Base-by-base conservation (phyloP, 208 protist species). In the Trichomonas gallinae region DNA sequence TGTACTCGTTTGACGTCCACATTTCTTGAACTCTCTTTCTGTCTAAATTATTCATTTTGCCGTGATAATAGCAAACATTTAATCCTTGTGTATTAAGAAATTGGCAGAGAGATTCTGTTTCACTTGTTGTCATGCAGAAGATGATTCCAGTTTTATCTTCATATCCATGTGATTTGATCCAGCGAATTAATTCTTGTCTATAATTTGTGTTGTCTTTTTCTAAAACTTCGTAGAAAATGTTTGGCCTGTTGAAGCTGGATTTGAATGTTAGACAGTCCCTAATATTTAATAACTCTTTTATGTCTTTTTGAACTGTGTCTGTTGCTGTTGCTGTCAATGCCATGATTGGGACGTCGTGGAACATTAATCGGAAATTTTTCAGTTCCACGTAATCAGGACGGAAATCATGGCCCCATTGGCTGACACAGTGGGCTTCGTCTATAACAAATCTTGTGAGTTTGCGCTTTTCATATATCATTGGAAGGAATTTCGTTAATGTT, bases 401-500 rank as follows among this genome's bases (percentile, higher is more conserved):
- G 96, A 98, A 98, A 81, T 98, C 98, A 96, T 98, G 97, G 17
- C 98, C 98, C 98, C 98, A 98, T 38, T 97, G 34, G 26, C 96
- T 97, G 46, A 98, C 96, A 96, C 98, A 98, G 93, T 98, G 98
- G 6, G 97, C 97, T 96, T 98, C 98, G 97, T 98, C 98, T 63
- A 98, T 97, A 0, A 97, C 98, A 82, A 98, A 97, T 15, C 97
- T 45, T 26, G 44, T 38, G n/a, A 93, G n/a, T 38, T 8, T 6
- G 2, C 31, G 10, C 38, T 93, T 9, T 9, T 48, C 26, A 51
- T 93, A 38, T 0, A 93, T 34, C 26, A 36, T 8, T 51, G 21
- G 11, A 11, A 93, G 6, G 46, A 93, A 93, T 17, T 36, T 58
- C 6, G 34, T 34, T 15, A 93, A 0, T 34, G 13, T 34, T 8